A percentile compares a stretch with the other conserved stretches of the same genome.
Evolutionary conservation across 805 yeast species (phyloP).

Genomic region (Nakazawaea holstii): DNA sequence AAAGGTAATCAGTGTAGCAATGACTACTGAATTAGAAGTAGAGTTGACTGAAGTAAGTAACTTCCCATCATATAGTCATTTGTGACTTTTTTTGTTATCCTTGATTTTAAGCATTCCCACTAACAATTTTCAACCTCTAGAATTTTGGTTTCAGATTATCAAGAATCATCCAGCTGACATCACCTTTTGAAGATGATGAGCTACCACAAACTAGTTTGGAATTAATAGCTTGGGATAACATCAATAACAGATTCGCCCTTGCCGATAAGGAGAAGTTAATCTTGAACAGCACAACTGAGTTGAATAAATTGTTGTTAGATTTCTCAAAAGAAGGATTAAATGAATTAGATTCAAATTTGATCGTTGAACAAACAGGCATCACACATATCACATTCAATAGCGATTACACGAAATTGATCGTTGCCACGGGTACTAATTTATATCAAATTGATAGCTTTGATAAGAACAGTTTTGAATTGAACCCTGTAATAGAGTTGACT

Average conservation of each 20-base stretch:
- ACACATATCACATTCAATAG: constrained; percentile 25
- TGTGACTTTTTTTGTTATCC: too few species aligned
- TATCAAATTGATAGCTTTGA: constrained; percentile 14
- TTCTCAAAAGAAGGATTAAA: constrained; percentile 16
- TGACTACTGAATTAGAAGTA: not conserved
- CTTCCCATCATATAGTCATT: not conserved
- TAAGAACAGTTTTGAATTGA: not conserved
- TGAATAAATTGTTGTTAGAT: constrained; percentile 24
- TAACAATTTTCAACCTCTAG: not conserved
- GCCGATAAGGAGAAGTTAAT: constrained; percentile 30
- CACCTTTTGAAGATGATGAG: constrained; percentile 11
- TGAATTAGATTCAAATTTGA: constrained; percentile 9
- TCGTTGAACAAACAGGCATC: constrained; percentile 11
- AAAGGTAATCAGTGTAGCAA: not conserved
- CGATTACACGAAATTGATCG: constrained; percentile 25
- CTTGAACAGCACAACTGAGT: constrained; percentile 27
- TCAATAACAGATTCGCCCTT: constrained; percentile 28
- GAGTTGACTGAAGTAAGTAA: not conserved
- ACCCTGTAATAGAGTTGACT: constrained; percentile 2
- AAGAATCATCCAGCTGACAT: not conserved
- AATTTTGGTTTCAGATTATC: constrained; percentile 8
- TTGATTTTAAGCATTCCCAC: too few species aligned
- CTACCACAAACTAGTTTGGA: constrained; percentile 10
- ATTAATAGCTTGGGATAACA: constrained; percentile 32
- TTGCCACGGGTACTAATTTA: constrained; percentile 21